phyloP scores from a whole-genome alignment of 2,329 filamentous ascomycete species.

The Graphium sp. region DNA sequence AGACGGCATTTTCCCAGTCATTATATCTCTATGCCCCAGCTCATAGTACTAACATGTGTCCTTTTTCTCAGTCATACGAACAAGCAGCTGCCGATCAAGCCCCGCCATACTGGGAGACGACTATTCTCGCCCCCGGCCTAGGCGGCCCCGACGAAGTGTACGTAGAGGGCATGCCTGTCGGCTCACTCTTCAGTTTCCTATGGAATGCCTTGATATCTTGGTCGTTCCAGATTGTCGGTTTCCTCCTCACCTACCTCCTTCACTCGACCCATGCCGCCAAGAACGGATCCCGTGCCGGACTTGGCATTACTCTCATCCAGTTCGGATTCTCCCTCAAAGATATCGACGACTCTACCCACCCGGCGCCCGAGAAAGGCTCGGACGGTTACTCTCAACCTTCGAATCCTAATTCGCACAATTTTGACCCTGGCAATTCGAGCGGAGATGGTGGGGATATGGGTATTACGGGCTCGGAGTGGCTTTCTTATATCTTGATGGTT shows the following conservation, averaged over 20 bases:
- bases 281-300: constrained; percentile 84
- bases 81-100: constrained; percentile 93
- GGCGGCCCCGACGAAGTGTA: constrained; percentile 90
- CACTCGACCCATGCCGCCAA: constrained; percentile 98
- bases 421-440: constrained; percentile 49
- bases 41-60: background rate
- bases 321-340: constrained; percentile 94
- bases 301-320: constrained; percentile 89
- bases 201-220: constrained; percentile 96
- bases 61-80: constrained; percentile 63
- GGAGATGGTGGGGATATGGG: constrained; percentile 27
- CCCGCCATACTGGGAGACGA: constrained; percentile 98
- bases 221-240: constrained; percentile 93
- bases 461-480: constrained; percentile 66
- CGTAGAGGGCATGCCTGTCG: constrained; percentile 87
- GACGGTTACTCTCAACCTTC: constrained; percentile 53
- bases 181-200: constrained; percentile 70
- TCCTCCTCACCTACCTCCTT: constrained; percentile 91
- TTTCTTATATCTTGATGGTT: constrained; percentile 89
- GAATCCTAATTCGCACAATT: constrained; percentile 82
- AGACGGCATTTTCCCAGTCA: constrained; percentile 17
- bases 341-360: constrained; percentile 16
- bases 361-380: constrained; percentile 27
- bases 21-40: too few relatives aligned
- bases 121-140: constrained; percentile 82